These are phyloP conservation scores for Mycena olivaceomarginata DNA, from an alignment of 768 basidiomycete genomes.

Conservation along the genomic window DNA sequence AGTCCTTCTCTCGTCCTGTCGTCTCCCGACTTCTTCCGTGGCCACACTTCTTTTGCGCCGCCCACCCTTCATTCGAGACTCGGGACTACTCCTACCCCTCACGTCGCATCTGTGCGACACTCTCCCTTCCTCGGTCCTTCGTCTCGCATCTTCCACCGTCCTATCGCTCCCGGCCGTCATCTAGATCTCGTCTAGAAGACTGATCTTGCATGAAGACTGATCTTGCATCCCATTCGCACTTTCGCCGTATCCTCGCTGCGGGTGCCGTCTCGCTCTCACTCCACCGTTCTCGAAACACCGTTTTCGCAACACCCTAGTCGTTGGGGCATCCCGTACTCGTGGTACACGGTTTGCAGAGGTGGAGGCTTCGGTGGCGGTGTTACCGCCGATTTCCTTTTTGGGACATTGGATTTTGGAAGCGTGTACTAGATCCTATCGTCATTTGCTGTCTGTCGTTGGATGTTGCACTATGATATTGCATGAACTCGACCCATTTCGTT, in stretches of 20 bases:
- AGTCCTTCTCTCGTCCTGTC: background rate
- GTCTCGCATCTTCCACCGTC: background rate
- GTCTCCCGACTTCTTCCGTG: constrained; percentile 1
- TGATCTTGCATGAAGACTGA: background rate
- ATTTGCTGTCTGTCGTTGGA: too few species aligned
- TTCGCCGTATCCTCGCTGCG: background rate
- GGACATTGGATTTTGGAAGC: too few species aligned
- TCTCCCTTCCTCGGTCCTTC: background rate
- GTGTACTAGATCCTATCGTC: too few species aligned
- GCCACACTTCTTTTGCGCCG: background rate
- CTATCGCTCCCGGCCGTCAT: constrained; percentile 9
- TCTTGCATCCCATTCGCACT: constrained; percentile 8
- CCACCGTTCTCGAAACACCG: background rate
- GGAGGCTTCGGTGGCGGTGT: too few species aligned
- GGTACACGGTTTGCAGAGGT: too few species aligned
- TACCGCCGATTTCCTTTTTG: too few species aligned
- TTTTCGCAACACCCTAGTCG: too few species aligned
- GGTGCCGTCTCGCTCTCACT: constrained; percentile 4
- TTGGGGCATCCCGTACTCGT: too few species aligned
- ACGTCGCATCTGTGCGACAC: background rate
- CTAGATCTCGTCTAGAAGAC: constrained; percentile 6
- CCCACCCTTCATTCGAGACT: constrained; percentile 3
- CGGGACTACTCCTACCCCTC: constrained; percentile 4
- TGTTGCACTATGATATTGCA: too few species aligned
- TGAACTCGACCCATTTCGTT: too few species aligned